Conservation (phyloP, 2,329 filamentous ascomycete genomes). For the Plectosphaerella plurivora region DNA sequence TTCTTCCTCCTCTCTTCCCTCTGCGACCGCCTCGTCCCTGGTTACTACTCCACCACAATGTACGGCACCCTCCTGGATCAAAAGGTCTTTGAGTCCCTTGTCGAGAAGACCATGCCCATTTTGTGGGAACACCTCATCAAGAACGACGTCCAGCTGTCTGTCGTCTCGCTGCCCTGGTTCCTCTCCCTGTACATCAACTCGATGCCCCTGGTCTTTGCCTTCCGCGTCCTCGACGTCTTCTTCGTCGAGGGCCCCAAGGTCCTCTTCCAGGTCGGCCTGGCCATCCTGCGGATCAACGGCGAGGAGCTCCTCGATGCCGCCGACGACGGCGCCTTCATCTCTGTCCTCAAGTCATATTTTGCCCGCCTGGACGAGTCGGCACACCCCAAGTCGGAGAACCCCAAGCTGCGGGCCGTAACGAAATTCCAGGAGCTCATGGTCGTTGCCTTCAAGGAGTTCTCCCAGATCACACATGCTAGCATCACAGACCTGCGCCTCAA, state of each 20-base stretch:
- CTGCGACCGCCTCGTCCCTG: slow-evolving; percentile 88
- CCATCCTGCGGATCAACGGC: slow-evolving; percentile 95
- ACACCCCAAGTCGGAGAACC: slow-evolving; percentile 91
- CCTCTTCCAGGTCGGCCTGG: slow-evolving; percentile 91
- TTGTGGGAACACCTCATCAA: slow-evolving; percentile 98
- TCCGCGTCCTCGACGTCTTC: slow-evolving; percentile 94
- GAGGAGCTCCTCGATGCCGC: slow-evolving; percentile 90
- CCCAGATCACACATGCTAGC: slow-evolving; percentile 87
- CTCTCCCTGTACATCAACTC: slow-evolving; percentile 98
- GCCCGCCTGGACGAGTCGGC: slow-evolving; percentile 89
- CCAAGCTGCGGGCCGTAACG: slow-evolving; percentile 89
- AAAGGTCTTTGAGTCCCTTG: slow-evolving; percentile 92
- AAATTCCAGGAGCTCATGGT: slow-evolving; percentile 98
- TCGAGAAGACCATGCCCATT: slow-evolving; percentile 98
- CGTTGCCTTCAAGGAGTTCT: slow-evolving; percentile 97
- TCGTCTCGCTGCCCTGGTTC: slow-evolving; percentile 97
- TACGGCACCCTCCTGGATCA: slow-evolving; percentile 96
- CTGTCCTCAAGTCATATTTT: slow-evolving; percentile 92
- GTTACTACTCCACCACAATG: slow-evolving; percentile 99
- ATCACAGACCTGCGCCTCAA: slow-evolving; percentile 85
- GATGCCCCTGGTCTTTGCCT: slow-evolving; percentile 97
- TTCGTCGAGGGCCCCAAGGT: slow-evolving; percentile 98
- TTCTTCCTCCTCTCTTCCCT: slow-evolving; percentile 90
- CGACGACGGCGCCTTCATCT: slow-evolving; percentile 96
- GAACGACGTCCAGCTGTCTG: slow-evolving; percentile 93